A percentile compares a stretch with the other conserved stretches of the same genome.
Evolutionary conservation across 306 rosid genomes (phyloP).

Genomic region (Fragaria nilgerrensis): DNA sequence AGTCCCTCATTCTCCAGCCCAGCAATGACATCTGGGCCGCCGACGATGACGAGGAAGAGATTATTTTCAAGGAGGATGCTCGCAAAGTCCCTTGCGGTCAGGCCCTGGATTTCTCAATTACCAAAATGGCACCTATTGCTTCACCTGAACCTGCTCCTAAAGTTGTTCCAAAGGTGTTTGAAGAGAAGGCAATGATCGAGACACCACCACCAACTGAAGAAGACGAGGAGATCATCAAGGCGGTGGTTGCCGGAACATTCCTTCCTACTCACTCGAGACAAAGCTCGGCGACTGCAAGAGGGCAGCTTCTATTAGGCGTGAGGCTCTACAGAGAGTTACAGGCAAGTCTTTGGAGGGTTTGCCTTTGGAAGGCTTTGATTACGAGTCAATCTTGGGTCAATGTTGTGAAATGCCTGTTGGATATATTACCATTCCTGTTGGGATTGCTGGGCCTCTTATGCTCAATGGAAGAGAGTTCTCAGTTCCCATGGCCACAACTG

Average conservation of each 20-base stretch:
- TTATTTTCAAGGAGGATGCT: constrained; percentile 49
- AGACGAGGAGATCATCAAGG: constrained; percentile 55
- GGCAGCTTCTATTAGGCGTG: constrained; percentile 68
- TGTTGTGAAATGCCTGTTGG: constrained; percentile 97
- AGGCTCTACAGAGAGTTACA: constrained; percentile 54
- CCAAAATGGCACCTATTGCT: constrained; percentile 20
- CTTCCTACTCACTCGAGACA: constrained; percentile 70
- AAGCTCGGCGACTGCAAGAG: constrained; percentile 60
- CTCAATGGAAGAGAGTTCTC: constrained; percentile 68
- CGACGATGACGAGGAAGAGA: constrained; percentile 43
- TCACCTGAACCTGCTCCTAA: background rate
- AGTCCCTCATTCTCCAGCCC: constrained; percentile 55
- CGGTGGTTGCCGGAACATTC: constrained; percentile 59
- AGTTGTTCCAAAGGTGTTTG: constrained; percentile 15
- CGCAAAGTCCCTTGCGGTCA: constrained; percentile 44
- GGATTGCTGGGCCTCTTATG: constrained; percentile 80
- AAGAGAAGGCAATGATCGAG: constrained; percentile 19
- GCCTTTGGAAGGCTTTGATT: constrained; percentile 74
- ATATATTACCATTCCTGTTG: constrained; percentile 79
- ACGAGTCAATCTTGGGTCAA: constrained; percentile 80
- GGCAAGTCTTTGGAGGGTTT: constrained; percentile 53
- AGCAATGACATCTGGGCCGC: constrained; percentile 50
- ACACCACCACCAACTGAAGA: constrained; percentile 29
- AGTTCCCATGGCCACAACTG: constrained; percentile 93
- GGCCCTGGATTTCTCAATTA: constrained; percentile 34